A percentile compares a stretch with the other conserved stretches of the same genome.
Evolutionary conservation across 1,284 basidiomycete species (phyloP).

Genomic region (Mycena sp.): DNA sequence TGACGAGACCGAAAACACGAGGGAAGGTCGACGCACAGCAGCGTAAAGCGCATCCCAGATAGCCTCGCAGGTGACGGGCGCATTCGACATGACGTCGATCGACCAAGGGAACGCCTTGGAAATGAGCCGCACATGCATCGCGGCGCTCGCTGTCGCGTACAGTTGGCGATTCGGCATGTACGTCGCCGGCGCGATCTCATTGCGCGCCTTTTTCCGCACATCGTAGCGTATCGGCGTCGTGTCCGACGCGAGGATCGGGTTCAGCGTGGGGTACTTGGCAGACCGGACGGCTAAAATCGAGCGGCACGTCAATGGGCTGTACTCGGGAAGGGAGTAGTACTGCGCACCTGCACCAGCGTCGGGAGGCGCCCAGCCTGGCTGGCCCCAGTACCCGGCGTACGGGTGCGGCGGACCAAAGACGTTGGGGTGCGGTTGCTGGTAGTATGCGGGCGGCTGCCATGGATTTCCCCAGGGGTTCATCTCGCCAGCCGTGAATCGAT

Average conservation of each 20-base stretch:
- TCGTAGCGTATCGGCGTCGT: conserved; percentile 61
- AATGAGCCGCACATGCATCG: conserved; percentile 55
- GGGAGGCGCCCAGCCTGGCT: conserved; percentile 25
- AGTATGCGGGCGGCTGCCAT: conserved; percentile 15
- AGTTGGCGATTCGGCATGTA: conserved; percentile 49
- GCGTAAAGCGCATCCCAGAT: conserved; percentile 62
- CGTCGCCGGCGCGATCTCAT: conserved; percentile 52
- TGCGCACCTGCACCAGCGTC: conserved; percentile 14
- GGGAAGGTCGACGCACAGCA: conserved; percentile 32
- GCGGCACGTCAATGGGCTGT: neutral
- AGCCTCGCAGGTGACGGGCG: conserved; percentile 57
- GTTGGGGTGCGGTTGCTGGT: conserved; percentile 17
- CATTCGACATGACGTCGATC: conserved; percentile 55
- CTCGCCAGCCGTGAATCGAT: conserved; percentile 1
- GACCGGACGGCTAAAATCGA: conserved; percentile 29
- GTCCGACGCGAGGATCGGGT: conserved; percentile 60
- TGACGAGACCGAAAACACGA: neutral
- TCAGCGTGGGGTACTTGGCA: conserved; percentile 52
- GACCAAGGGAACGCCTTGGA: conserved; percentile 69
- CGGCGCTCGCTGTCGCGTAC: conserved; percentile 47
- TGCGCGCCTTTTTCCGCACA: conserved; percentile 50
- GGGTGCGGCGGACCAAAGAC: conserved; percentile 5
- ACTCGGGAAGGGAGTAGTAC: neutral
- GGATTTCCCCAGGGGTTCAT: conserved; percentile 23
- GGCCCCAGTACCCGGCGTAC: conserved; percentile 21